phyloP scores from a whole-genome alignment of 805 yeast species.

The Citeromyces matritensis region DNA sequence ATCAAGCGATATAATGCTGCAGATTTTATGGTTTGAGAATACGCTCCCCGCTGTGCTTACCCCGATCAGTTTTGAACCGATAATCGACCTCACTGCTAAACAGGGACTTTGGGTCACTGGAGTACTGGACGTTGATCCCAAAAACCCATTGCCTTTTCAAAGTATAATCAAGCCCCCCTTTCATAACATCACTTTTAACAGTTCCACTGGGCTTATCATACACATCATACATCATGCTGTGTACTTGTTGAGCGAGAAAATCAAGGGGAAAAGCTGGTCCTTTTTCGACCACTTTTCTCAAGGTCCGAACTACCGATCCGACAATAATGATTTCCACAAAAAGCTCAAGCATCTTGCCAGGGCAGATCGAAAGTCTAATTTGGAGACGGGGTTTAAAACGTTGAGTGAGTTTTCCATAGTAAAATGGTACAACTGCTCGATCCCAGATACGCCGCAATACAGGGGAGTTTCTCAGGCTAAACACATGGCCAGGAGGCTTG shows the following conservation, averaged over 20 bases:
- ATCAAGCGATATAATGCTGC: background rate
- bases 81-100: constrained; percentile 1
- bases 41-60: constrained; percentile 3
- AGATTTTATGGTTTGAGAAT: constrained; percentile 3
- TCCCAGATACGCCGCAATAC: constrained; percentile 1
- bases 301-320: background rate
- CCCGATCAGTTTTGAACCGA: constrained; percentile 4
- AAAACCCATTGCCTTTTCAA: background rate
- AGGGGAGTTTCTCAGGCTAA: background rate
- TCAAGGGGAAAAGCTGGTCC: background rate
- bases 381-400: background rate
- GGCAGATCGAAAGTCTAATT: background rate
- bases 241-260: constrained; percentile 4
- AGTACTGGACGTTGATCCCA: background rate
- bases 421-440: constrained; percentile 4
- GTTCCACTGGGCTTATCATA: constrained; percentile 3
- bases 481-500: constrained; percentile 5
- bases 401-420: constrained; percentile 2
- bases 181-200: constrained; percentile 4
- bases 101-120: constrained; percentile 3
- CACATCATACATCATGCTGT: constrained; percentile 6
- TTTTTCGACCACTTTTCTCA: constrained; percentile 2
- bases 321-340: background rate
- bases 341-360: constrained; percentile 1
- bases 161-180: constrained; percentile 4